Conservation (phyloP, 305 asterid genomes). For the Andrographis paniculata region DNA sequence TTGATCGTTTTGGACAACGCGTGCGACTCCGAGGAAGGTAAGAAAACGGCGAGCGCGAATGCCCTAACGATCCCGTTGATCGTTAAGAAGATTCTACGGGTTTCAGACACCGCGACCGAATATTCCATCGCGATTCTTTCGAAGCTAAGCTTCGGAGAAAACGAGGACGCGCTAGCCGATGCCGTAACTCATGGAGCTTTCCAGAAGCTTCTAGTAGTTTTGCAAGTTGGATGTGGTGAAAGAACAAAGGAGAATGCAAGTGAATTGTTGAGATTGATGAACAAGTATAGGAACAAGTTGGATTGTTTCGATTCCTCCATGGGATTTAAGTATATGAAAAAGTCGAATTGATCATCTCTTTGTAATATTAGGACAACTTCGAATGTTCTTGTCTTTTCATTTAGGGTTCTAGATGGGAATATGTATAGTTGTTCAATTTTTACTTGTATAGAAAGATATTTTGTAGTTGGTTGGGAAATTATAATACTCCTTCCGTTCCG, state of each 20-base stretch:
- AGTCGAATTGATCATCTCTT: conserved; percentile 40
- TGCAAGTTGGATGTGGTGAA: conserved; percentile 68
- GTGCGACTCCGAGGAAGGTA: conserved; percentile 39
- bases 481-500: no score
- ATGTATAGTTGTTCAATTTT: no score
- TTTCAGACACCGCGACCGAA: conserved; percentile 53
- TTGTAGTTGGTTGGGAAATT: no score
- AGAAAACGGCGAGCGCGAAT: conserved; percentile 27
- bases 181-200: conserved; percentile 66
- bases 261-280: conserved; percentile 68
- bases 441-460: no score
- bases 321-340: conserved; percentile 55
- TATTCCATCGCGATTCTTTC: conserved; percentile 45
- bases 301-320: conserved; percentile 60
- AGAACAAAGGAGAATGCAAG: conserved; percentile 57
- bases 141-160: conserved; percentile 43
- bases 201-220: conserved; percentile 66
- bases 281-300: conserved; percentile 40
- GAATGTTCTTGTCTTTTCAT: no score
- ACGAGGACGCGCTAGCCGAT: conserved; percentile 34
- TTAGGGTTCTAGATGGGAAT: no score
- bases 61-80: conserved; percentile 55
- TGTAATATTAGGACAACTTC: no score
- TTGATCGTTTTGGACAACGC: conserved; percentile 43
- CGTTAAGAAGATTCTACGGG: conserved; percentile 60